These are phyloP conservation scores for Jasminum sambac DNA, from an alignment of 257 asterid species.

Conservation along the genomic window DNA sequence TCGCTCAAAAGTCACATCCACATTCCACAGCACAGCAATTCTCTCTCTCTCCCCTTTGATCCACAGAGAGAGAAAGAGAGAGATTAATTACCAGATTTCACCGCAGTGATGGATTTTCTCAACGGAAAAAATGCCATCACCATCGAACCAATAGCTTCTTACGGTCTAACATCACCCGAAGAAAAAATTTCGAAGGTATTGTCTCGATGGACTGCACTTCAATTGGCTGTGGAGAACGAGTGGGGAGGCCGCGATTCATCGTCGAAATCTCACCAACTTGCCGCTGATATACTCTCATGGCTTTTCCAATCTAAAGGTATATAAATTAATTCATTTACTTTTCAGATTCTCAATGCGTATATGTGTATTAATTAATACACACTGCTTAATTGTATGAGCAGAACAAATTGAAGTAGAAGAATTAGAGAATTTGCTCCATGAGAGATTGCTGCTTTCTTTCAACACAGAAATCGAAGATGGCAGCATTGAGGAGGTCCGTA, in stretches of 20 bases:
- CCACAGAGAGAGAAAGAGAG: slow-evolving; percentile 1
- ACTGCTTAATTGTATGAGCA: slow-evolving; percentile 9
- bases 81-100: neutral
- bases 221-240: slow-evolving; percentile 45
- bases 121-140: neutral
- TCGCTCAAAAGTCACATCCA: neutral
- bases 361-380: neutral
- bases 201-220: slow-evolving; percentile 48
- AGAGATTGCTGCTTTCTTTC: slow-evolving; percentile 50
- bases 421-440: slow-evolving; percentile 47
- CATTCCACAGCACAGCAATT: neutral
- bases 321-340: neutral
- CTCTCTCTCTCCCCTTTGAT: neutral
- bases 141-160: neutral
- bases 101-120: slow-evolving; percentile 15
- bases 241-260: slow-evolving; percentile 55
- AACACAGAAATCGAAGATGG: slow-evolving; percentile 66
- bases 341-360: neutral
- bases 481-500: slow-evolving; percentile 50
- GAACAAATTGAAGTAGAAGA: slow-evolving; percentile 31
- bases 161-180: slow-evolving; percentile 3
- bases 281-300: slow-evolving; percentile 39
- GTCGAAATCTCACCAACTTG: slow-evolving; percentile 34
- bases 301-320: slow-evolving; percentile 31
- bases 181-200: slow-evolving; percentile 38